phyloP scores from a whole-genome alignment of 164 flowering plant species.

The Litsea cubeba region DNA sequence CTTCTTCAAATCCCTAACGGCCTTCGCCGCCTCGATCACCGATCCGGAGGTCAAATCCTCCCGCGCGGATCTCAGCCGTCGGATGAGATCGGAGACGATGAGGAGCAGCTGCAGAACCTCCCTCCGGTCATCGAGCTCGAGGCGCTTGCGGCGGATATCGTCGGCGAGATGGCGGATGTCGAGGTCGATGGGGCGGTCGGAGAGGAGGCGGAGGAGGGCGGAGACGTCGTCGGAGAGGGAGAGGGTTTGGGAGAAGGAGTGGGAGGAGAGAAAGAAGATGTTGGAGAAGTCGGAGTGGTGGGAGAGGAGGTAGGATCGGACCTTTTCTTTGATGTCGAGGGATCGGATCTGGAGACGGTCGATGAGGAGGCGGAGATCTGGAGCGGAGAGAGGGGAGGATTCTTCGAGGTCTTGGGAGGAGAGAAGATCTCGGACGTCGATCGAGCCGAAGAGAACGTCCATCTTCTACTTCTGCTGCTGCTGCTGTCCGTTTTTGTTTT shows the following conservation, averaged over 20 bases:
- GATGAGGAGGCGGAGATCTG: constrained; percentile 96
- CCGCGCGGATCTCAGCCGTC: constrained; percentile 39
- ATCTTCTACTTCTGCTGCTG: constrained; percentile 11
- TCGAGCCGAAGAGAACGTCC: constrained; percentile 54
- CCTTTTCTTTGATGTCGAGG: constrained; percentile 59
- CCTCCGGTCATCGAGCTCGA: constrained; percentile 53
- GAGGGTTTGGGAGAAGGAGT: constrained; percentile 30
- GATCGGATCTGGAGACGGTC: constrained; percentile 70
- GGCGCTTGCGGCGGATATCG: constrained; percentile 32
- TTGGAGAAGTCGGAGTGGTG: constrained; percentile 59
- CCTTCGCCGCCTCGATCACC: constrained; percentile 55
- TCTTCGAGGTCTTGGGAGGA: constrained; percentile 50
- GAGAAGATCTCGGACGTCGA: constrained; percentile 78
- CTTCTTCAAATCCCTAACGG: constrained; percentile 51
- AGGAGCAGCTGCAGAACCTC: constrained; percentile 45
- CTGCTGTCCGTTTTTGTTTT: background rate
- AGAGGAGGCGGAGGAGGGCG: constrained; percentile 32
- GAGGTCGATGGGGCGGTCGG: constrained; percentile 42
- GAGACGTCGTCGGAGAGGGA: constrained; percentile 31
- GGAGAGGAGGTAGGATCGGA: constrained; percentile 54
- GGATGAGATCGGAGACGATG: constrained; percentile 39
- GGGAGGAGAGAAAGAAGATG: constrained; percentile 52
- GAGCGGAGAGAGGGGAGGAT: constrained; percentile 80
- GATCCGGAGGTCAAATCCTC: constrained; percentile 46
- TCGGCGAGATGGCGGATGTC: constrained; percentile 32